These are phyloP conservation scores for Aspergillus olivimuriae DNA, from an alignment of 495 filamentous ascomycete species.

Conservation along the genomic window DNA sequence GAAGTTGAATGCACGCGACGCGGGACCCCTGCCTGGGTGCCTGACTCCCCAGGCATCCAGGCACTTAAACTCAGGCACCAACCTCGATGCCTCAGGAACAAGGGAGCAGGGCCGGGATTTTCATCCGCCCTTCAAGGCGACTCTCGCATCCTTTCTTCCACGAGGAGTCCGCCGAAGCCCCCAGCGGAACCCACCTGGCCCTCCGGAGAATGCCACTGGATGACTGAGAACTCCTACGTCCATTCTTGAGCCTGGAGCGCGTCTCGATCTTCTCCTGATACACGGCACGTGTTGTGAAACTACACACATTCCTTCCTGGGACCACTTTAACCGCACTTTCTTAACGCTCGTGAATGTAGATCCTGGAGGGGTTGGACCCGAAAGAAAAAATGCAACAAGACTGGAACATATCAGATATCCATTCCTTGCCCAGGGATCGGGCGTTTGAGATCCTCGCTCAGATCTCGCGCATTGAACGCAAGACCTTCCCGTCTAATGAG, in stretches of 20 bases:
- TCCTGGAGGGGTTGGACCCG: conserved; percentile 15
- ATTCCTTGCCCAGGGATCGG: conserved; percentile 34
- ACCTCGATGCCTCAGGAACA: too few relatives aligned
- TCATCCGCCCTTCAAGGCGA: too few relatives aligned
- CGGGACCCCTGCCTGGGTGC: too few relatives aligned
- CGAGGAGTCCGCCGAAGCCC: too few relatives aligned
- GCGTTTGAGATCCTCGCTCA: conserved; percentile 36
- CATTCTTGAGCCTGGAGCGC: background rate
- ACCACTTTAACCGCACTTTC: background rate
- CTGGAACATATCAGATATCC: conserved; percentile 34
- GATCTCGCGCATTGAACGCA: conserved; percentile 48
- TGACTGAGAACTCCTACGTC: background rate
- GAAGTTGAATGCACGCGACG: too few relatives aligned
- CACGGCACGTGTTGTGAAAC: background rate
- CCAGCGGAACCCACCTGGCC: too few relatives aligned
- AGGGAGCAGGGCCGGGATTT: too few relatives aligned
- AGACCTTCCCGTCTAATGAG: conserved; percentile 53
- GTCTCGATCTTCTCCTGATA: background rate
- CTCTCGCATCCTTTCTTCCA: too few relatives aligned
- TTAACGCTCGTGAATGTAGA: conserved; percentile 12
- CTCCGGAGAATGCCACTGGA: background rate
- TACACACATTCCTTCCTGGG: background rate
- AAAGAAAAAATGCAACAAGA: conserved; percentile 35
- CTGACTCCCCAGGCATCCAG: too few relatives aligned
- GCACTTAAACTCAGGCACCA: too few relatives aligned